These are phyloP conservation scores for Delphinella strobiligena DNA, from an alignment of 2,329 filamentous ascomycete species.

Conservation along the genomic window DNA sequence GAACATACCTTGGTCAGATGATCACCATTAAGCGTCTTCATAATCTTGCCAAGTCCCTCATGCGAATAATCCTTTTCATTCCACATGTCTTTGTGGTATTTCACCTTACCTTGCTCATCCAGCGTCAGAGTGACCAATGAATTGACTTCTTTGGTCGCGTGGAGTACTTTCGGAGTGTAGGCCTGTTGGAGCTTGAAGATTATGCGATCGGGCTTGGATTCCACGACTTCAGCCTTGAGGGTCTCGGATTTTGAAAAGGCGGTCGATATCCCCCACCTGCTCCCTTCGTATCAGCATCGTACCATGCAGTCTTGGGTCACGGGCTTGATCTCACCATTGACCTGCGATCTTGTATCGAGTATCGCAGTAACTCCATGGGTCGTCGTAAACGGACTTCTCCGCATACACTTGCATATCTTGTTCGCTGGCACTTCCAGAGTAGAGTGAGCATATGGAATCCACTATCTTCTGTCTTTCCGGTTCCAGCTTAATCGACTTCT, in stretches of 20 bases:
- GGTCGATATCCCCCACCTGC: conserved; percentile 25
- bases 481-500: conserved; percentile 22
- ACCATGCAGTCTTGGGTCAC: no score
- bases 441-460: conserved; percentile 31
- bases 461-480: conserved; percentile 29
- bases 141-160: conserved; percentile 27
- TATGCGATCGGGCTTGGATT: conserved; percentile 26
- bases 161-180: conserved; percentile 30
- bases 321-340: conserved; percentile 34
- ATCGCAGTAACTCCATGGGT: conserved; percentile 36
- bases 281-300: no score
- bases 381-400: conserved; percentile 35
- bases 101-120: conserved; percentile 28
- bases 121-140: conserved; percentile 29
- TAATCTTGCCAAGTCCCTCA: conserved; percentile 32
- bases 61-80: conserved; percentile 38
- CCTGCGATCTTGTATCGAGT: conserved; percentile 40
- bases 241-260: conserved; percentile 29
- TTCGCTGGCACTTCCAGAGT: conserved; percentile 35
- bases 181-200: conserved; percentile 38
- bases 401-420: conserved; percentile 39
- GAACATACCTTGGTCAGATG: conserved; percentile 24
- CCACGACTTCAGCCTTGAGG: conserved; percentile 30
- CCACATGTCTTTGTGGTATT: conserved; percentile 40
- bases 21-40: conserved; percentile 40